phyloP scores from a whole-genome alignment of 805 yeast species.

The Ogataea nitratoaversa region DNA sequence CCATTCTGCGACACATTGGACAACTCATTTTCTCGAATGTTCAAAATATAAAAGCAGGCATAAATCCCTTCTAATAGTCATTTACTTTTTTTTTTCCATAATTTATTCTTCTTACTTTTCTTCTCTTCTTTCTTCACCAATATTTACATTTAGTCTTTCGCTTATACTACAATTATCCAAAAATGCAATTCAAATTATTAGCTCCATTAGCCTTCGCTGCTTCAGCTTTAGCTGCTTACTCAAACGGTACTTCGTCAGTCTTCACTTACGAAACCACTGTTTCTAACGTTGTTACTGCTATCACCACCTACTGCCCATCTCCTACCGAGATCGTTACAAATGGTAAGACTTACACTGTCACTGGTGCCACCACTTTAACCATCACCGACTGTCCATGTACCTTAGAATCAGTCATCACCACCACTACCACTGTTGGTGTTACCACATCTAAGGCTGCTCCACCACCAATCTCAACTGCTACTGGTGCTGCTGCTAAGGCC shows the following conservation, averaged over 20 bases:
- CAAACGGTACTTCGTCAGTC: slow-evolving; percentile 37
- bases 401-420: slow-evolving; percentile 28
- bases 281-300: slow-evolving; percentile 58
- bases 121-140: background rate
- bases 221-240: slow-evolving; percentile 43
- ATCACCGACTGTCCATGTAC: slow-evolving; percentile 88
- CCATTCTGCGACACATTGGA: too few species aligned
- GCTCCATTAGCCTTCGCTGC: slow-evolving; percentile 34
- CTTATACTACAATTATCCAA: too few species aligned
- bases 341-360: slow-evolving; percentile 68
- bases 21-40: too few species aligned
- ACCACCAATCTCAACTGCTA: slow-evolving; percentile 12
- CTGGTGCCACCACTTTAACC: slow-evolving; percentile 77
- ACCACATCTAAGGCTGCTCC: too few species aligned
- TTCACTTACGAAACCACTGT: slow-evolving; percentile 42
- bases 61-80: too few species aligned
- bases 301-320: slow-evolving; percentile 80
- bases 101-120: too few species aligned
- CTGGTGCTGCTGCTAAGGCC: slow-evolving; percentile 22
- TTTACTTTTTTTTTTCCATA: too few species aligned
- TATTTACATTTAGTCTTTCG: background rate
- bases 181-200: slow-evolving; percentile 34
- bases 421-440: slow-evolving; percentile 18
- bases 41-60: too few species aligned
- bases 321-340: slow-evolving; percentile 64